phyloP scores from a whole-genome alignment of 1,139 yeast genomes.

The Taiozyma onychis region DNA sequence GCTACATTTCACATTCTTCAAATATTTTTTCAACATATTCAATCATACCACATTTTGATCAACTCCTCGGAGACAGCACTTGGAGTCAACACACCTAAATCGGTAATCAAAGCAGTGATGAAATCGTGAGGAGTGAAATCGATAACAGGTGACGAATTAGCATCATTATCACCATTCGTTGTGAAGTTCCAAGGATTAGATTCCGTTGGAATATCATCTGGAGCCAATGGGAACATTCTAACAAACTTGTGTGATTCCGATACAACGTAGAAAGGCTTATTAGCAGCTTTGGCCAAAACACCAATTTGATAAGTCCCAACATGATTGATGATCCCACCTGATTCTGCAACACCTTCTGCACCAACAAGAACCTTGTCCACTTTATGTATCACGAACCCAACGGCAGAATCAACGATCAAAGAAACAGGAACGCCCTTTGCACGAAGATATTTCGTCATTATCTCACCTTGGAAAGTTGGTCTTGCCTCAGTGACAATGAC shows the following conservation, averaged over 20 bases:
- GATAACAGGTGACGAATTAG: slow-evolving; percentile 42
- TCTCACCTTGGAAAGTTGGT: slow-evolving; percentile 75
- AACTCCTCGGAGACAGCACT: slow-evolving; percentile 97
- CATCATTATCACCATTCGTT: slow-evolving; percentile 32
- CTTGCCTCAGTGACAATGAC: slow-evolving; percentile 92
- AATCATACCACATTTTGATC: slow-evolving; percentile 97
- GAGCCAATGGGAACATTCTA: slow-evolving; percentile 89
- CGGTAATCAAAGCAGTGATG: slow-evolving; percentile 93
- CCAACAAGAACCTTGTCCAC: slow-evolving; percentile 94
- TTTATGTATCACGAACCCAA: slow-evolving; percentile 86
- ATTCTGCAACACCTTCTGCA: slow-evolving; percentile 98
- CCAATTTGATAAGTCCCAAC: slow-evolving; percentile 96
- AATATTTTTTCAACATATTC: slow-evolving; percentile 2
- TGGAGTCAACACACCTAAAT: slow-evolving; percentile 93
- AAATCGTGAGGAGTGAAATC: slow-evolving; percentile 97
- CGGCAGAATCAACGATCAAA: slow-evolving; percentile 87
- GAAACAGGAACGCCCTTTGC: slow-evolving; percentile 87
- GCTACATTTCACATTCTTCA: too few species aligned
- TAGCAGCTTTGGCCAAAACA: slow-evolving; percentile 82
- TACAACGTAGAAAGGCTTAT: slow-evolving; percentile 91
- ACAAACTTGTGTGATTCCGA: slow-evolving; percentile 96
- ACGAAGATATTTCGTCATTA: slow-evolving; percentile 65
- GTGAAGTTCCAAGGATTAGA: slow-evolving; percentile 38
- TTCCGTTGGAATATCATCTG: slow-evolving; percentile 81
- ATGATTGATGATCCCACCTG: slow-evolving; percentile 96